Base-by-base conservation (phyloP, 2,329 filamentous ascomycete species). In the Fusarium continuum region DNA sequence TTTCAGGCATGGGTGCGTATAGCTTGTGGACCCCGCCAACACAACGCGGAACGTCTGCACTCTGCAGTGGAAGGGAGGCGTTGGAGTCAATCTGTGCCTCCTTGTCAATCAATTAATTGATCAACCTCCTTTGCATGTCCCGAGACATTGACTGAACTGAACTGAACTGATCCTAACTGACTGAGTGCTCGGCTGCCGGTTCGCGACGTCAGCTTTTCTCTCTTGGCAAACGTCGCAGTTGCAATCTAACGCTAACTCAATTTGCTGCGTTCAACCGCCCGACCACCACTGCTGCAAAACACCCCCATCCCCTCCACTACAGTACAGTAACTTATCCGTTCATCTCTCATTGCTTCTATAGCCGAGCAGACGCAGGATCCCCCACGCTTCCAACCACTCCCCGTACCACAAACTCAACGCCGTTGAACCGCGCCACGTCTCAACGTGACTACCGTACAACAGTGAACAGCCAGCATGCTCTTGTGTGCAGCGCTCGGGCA, bases 91-190 rank as follows among this genome's bases (percentile, higher is more conserved):
- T 29, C n/a, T n/a, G 13, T 20, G 20, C 40, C 28, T 28, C 23
- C 23, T 34, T 26, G 34, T 17, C 35, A 38, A 16, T 48, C 26
- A 38, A 49, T 51, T 23, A 39, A 31, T 36, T 47, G 20, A 31
- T 48, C 13, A 48, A 46, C 50, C 43, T 53, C 50, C 32, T 49
- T 53, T 20, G 26, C 17, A 31, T 9, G 14, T 28, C 34, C 50
- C 50, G 50, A 54, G 44, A 54, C 50, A 54, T 54, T 28, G 44
- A 49, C n/a, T n/a, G n/a, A n/a, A n/a, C n/a, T n/a, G n/a, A n/a
- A n/a, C n/a, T n/a, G n/a, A n/a, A n/a, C n/a, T n/a, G n/a, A n/a
- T n/a, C n/a, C n/a, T n/a, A n/a, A n/a, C n/a, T n/a, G n/a, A n/a
- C 40, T 26, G 29, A 25, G 9, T 19, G 8, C 22, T 39, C 43